A percentile compares a stretch with the other conserved stretches of the same genome.
These are phyloP conservation scores for Dryadomyces quercivorus DNA, from an alignment of 2,329 filamentous ascomycete genomes.

Conservation along the genomic window DNA sequence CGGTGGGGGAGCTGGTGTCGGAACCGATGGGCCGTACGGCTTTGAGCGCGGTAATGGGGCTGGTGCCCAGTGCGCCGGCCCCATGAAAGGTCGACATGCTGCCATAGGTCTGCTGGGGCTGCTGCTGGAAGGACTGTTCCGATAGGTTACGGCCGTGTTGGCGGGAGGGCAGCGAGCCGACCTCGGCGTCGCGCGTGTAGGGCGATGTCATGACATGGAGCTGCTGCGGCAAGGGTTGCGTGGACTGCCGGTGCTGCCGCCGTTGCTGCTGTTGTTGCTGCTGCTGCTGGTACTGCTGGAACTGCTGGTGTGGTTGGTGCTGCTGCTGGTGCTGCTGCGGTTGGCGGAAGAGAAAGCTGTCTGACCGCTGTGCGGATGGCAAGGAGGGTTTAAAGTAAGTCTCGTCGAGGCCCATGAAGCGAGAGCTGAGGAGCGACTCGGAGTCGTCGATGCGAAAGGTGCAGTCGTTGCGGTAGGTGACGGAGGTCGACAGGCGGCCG, in stretches of 20 bases:
- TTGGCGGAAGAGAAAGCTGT: conserved; percentile 9
- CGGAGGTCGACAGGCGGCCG: conserved; percentile 68
- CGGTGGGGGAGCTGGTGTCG: conserved; percentile 46
- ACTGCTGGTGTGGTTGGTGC: not conserved
- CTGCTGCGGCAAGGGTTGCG: not conserved
- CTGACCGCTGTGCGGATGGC: conserved; percentile 33
- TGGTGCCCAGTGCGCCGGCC: conserved; percentile 64
- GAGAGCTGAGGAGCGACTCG: conserved; percentile 79
- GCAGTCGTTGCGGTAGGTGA: conserved; percentile 78
- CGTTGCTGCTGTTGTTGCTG: not conserved
- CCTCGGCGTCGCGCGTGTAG: conserved; percentile 17
- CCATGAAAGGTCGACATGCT: conserved; percentile 84
- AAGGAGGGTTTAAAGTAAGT: conserved; percentile 74
- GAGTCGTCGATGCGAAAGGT: conserved; percentile 87
- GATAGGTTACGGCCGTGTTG: conserved; percentile 31
- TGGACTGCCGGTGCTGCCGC: not conserved
- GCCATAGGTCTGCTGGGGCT: conserved; percentile 61
- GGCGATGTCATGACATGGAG: not conserved
- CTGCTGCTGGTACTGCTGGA: not conserved
- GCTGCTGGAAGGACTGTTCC: conserved; percentile 31
- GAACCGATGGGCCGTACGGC: conserved; percentile 52
- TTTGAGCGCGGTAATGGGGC: conserved; percentile 72
- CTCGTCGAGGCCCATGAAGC: conserved; percentile 86
- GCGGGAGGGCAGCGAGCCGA: conserved; percentile 62
- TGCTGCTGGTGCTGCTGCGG: not conserved